Conservation (phyloP, 768 basidiomycete genomes). For the Rhizopogon vesiculosus region DNA sequence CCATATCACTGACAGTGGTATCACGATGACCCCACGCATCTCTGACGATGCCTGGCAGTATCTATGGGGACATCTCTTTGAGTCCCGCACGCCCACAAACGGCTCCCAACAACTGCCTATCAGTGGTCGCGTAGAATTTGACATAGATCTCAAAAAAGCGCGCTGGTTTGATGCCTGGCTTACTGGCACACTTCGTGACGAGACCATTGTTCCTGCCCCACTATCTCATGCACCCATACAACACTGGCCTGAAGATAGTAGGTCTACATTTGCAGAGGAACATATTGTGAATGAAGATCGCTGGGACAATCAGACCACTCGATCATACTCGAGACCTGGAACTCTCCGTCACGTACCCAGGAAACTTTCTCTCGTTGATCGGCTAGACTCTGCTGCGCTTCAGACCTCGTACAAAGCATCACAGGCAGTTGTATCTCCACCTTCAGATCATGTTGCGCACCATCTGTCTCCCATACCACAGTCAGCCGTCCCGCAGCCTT, state of each 20-base stretch:
- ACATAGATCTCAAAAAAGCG: slow-evolving; percentile 72
- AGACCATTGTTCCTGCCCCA: slow-evolving; percentile 32
- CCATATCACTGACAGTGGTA: slow-evolving; percentile 53
- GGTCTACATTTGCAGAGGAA: slow-evolving; percentile 38
- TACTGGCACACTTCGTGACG: slow-evolving; percentile 44
- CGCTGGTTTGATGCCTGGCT: slow-evolving; percentile 78
- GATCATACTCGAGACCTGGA: slow-evolving; percentile 17
- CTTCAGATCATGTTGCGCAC: slow-evolving; percentile 24
- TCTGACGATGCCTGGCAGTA: slow-evolving; percentile 76
- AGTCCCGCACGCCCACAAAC: slow-evolving; percentile 29
- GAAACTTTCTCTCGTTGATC: slow-evolving; percentile 67
- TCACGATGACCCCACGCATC: slow-evolving; percentile 61
- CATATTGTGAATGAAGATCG: slow-evolving; percentile 37
- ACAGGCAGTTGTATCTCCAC: slow-evolving; percentile 10
- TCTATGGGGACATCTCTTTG: slow-evolving; percentile 62
- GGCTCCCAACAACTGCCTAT: slow-evolving; percentile 48
- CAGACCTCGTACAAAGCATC: slow-evolving; percentile 30
- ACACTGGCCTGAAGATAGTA: slow-evolving; percentile 54
- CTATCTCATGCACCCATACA: slow-evolving; percentile 38
- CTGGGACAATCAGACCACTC: slow-evolving; percentile 17
- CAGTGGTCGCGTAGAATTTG: slow-evolving; percentile 80
- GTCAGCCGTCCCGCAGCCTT: slow-evolving; percentile 50
- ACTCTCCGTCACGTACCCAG: slow-evolving; percentile 50
- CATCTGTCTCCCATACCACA: slow-evolving; percentile 59
- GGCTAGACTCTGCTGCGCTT: slow-evolving; percentile 43